Conservation (phyloP, 768 basidiomycete species). For the Naematelia aurantialba region DNA sequence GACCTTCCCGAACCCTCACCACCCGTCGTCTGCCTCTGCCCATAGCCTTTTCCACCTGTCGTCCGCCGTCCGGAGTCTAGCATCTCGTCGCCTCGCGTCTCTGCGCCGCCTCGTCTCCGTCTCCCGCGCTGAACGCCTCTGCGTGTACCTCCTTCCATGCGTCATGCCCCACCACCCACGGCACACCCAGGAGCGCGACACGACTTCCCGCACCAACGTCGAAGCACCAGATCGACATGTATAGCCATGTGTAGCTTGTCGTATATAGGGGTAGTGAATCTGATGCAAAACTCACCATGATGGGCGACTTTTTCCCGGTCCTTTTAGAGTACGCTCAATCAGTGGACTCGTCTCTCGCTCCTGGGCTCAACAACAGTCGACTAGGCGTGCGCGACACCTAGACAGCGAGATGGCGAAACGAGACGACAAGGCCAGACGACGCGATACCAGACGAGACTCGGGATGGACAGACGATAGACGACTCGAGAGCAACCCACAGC, state of each 20-base stretch:
- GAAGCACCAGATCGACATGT: background rate
- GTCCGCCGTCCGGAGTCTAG: too few species aligned
- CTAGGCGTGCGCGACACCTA: background rate
- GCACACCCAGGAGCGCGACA: too few species aligned
- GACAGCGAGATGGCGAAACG: background rate
- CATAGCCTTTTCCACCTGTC: too few species aligned
- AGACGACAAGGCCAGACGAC: background rate
- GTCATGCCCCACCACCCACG: too few species aligned
- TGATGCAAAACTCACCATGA: conserved; percentile 11
- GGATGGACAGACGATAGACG: background rate
- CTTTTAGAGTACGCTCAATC: background rate
- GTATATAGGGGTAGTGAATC: background rate
- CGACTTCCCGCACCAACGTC: background rate
- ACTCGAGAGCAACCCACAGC: background rate
- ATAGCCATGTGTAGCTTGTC: background rate
- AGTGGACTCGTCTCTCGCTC: background rate
- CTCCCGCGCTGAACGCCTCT: too few species aligned
- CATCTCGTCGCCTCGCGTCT: too few species aligned
- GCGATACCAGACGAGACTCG: background rate
- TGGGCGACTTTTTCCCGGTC: background rate
- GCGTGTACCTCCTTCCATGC: too few species aligned
- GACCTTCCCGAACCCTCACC: too few species aligned
- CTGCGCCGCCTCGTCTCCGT: too few species aligned
- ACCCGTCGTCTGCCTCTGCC: too few species aligned
- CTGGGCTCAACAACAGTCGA: too few species aligned